These are phyloP conservation scores for Oryza australiensis DNA, from an alignment of 176 grass and related monocot species.

Conservation along the genomic window DNA sequence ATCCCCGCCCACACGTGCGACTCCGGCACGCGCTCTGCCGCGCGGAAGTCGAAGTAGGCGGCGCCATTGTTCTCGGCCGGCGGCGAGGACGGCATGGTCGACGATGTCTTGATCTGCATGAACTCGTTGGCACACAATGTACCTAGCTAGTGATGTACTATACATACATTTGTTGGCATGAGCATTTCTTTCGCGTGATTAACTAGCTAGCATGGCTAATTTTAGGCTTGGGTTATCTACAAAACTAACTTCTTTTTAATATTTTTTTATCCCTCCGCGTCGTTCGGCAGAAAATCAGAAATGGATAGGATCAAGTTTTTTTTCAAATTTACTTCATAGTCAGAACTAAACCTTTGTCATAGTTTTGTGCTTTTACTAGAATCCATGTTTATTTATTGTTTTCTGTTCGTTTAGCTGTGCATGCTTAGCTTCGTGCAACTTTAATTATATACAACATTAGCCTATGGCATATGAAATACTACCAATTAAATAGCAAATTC, in stretches of 20 bases:
- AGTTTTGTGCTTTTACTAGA: no score
- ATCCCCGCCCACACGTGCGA: constrained; percentile 48
- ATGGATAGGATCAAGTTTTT: not conserved
- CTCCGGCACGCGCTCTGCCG: constrained; percentile 42
- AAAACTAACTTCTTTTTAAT: not conserved
- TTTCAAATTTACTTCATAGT: not conserved
- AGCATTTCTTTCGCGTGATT: not conserved
- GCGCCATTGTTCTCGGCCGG: not conserved
- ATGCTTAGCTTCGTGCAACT: no score
- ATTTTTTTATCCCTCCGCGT: not conserved
- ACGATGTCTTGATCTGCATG: not conserved
- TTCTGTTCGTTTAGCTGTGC: no score
- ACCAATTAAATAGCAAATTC: not conserved
- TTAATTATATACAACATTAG: not conserved
- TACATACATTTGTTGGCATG: not conserved
- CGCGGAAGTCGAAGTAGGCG: constrained; percentile 23
- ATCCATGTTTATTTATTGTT: no score
- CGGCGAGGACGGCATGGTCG: not conserved
- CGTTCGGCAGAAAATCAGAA: not conserved
- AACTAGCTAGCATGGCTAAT: not conserved
- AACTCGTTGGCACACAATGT: not conserved
- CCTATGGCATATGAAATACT: not conserved
- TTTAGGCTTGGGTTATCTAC: not conserved
- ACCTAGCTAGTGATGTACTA: not conserved
- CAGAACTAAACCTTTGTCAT: not conserved